Evolutionary conservation across 2,329 filamentous ascomycete species (phyloP).

Genomic region (Gremmenia infestans): DNA sequence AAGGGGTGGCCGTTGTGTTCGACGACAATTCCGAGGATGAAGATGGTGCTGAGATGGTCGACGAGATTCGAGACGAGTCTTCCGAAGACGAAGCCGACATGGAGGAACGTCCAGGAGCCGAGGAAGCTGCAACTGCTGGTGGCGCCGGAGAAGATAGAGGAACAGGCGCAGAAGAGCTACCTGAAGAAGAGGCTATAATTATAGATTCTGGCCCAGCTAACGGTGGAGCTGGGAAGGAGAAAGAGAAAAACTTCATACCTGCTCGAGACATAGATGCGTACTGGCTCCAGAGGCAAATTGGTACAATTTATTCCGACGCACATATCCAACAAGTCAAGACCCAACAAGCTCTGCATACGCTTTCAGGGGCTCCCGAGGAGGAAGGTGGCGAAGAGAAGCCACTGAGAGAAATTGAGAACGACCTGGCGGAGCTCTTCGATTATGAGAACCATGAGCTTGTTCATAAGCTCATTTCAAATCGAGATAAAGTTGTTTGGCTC

Average conservation of each 20-base stretch:
- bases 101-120: constrained; percentile 51
- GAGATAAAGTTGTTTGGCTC: constrained; percentile 93
- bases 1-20: constrained; percentile 96
- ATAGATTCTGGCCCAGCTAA: constrained; percentile 63
- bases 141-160: constrained; percentile 44
- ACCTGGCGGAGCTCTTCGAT: constrained; percentile 96
- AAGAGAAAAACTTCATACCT: constrained; percentile 60
- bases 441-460: constrained; percentile 95
- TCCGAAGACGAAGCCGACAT: constrained; percentile 72
- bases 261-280: constrained; percentile 94
- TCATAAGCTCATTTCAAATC: constrained; percentile 83
- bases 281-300: constrained; percentile 93
- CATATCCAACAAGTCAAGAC: constrained; percentile 94
- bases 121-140: constrained; percentile 45
- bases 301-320: constrained; percentile 80
- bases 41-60: constrained; percentile 68
- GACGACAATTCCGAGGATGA: constrained; percentile 87
- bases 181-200: constrained; percentile 72
- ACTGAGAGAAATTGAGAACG: constrained; percentile 92
- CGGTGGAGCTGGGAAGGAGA: constrained; percentile 40
- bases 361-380: constrained; percentile 69
- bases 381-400: constrained; percentile 79
- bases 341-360: constrained; percentile 72
- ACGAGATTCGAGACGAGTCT: constrained; percentile 84
- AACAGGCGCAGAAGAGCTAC: constrained; percentile 45